A percentile compares a stretch with the other conserved stretches of the same genome.
These are phyloP conservation scores for Kodamaea nitidulidarum DNA, from an alignment of 805 yeast genomes.

Conservation along the genomic window DNA sequence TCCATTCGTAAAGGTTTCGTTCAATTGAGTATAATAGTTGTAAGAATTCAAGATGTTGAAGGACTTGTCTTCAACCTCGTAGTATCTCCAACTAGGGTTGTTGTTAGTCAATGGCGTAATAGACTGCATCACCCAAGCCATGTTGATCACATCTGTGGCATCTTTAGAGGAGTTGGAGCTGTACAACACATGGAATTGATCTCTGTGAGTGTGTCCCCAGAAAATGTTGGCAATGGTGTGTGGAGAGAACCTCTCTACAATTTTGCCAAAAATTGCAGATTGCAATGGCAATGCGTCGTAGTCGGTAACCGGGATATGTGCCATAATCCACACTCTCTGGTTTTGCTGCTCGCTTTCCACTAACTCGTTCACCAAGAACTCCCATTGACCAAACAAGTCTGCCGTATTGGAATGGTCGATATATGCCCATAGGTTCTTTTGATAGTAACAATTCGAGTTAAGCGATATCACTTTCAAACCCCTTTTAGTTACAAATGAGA, in stretches of 20 bases:
- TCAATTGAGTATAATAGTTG: slow-evolving; percentile 58
- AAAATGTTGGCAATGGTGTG: slow-evolving; percentile 64
- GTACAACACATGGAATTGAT: slow-evolving; percentile 60
- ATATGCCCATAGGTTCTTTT: slow-evolving; percentile 48
- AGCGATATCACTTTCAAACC: slow-evolving; percentile 60
- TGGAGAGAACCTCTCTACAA: slow-evolving; percentile 65
- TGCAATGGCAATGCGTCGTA: slow-evolving; percentile 58
- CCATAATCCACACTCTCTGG: slow-evolving; percentile 69
- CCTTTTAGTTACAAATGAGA: slow-evolving; percentile 48
- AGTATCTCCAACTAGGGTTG: slow-evolving; percentile 73
- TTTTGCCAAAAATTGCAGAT: slow-evolving; percentile 50
- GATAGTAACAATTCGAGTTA: slow-evolving; percentile 67
- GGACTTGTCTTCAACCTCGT: slow-evolving; percentile 58
- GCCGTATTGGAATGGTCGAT: slow-evolving; percentile 53
- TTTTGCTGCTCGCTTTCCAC: slow-evolving; percentile 53
- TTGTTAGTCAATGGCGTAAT: slow-evolving; percentile 57
- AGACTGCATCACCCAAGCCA: slow-evolving; percentile 65
- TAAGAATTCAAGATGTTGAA: slow-evolving; percentile 57
- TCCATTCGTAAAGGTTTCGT: slow-evolving; percentile 50
- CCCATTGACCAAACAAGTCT: slow-evolving; percentile 61
- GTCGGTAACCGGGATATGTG: slow-evolving; percentile 61
- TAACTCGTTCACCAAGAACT: slow-evolving; percentile 58
- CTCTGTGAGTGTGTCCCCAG: slow-evolving; percentile 70
- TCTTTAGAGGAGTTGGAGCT: slow-evolving; percentile 36
- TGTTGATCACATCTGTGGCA: slow-evolving; percentile 40